These are phyloP conservation scores for Fomitopsis schrenkii DNA, from an alignment of 1,284 basidiomycete species.

Conservation along the genomic window DNA sequence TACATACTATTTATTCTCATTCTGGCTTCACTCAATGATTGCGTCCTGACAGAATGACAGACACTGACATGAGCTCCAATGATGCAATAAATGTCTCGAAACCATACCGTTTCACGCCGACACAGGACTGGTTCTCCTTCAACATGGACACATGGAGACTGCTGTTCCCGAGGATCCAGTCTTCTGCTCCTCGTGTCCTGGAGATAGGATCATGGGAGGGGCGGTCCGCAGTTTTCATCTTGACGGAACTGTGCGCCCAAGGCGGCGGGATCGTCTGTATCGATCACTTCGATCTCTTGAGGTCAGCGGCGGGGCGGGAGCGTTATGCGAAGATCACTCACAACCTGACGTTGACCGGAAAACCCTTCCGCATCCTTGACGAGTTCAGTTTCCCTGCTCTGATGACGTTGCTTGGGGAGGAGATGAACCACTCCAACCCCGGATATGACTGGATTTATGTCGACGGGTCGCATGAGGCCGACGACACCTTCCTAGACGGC, in stretches of 20 bases:
- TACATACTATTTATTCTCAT: background rate
- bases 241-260: slow-evolving; percentile 40
- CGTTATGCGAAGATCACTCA: slow-evolving; percentile 40
- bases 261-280: slow-evolving; percentile 47
- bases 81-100: background rate
- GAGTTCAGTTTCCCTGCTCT: slow-evolving; percentile 54
- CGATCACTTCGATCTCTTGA: slow-evolving; percentile 55
- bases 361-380: slow-evolving; percentile 39
- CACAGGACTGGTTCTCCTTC: slow-evolving; percentile 54
- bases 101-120: slow-evolving; percentile 38
- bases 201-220: slow-evolving; percentile 67
- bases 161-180: slow-evolving; percentile 35
- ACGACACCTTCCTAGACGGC: slow-evolving; percentile 56
- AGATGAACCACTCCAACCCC: slow-evolving; percentile 29
- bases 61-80: background rate
- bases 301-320: slow-evolving; percentile 43
- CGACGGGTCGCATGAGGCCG: slow-evolving; percentile 55
- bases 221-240: slow-evolving; percentile 52
- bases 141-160: slow-evolving; percentile 39
- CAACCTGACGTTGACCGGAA: slow-evolving; percentile 43
- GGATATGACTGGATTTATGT: slow-evolving; percentile 60
- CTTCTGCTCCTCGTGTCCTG: slow-evolving; percentile 39
- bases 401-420: slow-evolving; percentile 44
- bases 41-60: background rate
- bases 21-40: background rate